phyloP scores from a whole-genome alignment of 164 flowering plant species.

The Tinospora cordifolia region DNA sequence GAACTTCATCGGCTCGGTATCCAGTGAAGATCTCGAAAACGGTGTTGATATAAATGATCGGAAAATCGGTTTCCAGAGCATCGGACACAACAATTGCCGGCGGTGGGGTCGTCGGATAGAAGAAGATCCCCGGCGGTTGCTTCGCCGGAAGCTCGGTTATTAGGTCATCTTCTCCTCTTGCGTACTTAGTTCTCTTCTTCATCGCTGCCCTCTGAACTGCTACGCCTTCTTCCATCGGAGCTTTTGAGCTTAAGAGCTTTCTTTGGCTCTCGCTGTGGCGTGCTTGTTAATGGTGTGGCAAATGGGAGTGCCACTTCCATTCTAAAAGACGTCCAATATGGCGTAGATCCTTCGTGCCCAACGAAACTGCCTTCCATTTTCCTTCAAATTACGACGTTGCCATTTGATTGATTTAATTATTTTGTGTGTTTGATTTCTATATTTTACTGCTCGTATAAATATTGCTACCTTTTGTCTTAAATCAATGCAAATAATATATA shows the following conservation, averaged over 20 bases:
- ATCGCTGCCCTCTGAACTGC: conserved; percentile 11
- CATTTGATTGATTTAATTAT: not conserved
- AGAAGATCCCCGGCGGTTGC: conserved; percentile 33
- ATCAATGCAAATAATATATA: too few relatives aligned
- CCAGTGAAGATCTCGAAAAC: conserved; percentile 72
- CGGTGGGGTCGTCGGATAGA: conserved; percentile 35
- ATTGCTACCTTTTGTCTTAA: too few relatives aligned
- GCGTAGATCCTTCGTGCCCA: not conserved
- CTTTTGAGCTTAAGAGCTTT: not conserved
- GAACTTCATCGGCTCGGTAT: conserved; percentile 75
- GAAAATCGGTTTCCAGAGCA: conserved; percentile 73
- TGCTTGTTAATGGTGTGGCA: not conserved
- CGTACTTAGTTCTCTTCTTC: conserved; percentile 24
- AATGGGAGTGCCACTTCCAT: not conserved
- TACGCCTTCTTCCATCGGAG: conserved; percentile 1
- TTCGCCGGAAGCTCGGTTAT: not conserved
- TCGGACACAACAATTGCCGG: conserved; percentile 74
- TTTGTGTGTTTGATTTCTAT: too few relatives aligned
- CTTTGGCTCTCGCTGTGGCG: not conserved
- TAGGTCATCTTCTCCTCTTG: not conserved
- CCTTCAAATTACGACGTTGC: conserved; percentile 2
- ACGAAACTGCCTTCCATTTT: not conserved
- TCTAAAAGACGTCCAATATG: not conserved
- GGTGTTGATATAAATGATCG: conserved; percentile 76
- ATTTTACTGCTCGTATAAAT: too few relatives aligned